Conservation (phyloP, 1,139 yeast genomes). For the Yamadazyma trypodendri region DNA sequence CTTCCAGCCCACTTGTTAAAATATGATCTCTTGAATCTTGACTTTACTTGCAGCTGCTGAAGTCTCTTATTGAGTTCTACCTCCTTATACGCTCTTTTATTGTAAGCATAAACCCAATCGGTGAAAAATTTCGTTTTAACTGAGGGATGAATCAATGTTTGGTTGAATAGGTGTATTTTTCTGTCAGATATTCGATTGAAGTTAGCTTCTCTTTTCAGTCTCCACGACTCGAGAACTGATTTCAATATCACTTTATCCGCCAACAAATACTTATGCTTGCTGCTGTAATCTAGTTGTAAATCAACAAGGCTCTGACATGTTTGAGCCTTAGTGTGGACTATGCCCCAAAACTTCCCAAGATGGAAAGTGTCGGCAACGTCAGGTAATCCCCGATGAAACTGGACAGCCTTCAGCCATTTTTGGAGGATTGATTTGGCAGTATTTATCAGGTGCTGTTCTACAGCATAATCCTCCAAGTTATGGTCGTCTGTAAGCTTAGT, state of each 20-base stretch:
- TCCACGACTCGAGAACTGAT: slow-evolving; percentile 19
- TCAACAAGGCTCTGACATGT: background rate
- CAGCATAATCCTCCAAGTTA: background rate
- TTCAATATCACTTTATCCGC: background rate
- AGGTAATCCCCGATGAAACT: slow-evolving; percentile 3
- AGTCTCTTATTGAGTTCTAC: slow-evolving; percentile 16
- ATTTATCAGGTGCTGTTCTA: background rate
- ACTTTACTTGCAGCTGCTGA: slow-evolving; percentile 13
- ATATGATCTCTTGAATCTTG: slow-evolving; percentile 8
- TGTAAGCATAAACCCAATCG: slow-evolving; percentile 24
- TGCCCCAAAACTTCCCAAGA: slow-evolving; percentile 8
- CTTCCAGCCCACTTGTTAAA: slow-evolving; percentile 15
- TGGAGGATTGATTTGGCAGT: background rate
- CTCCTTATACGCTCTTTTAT: slow-evolving; percentile 13
- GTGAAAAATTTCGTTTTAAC: slow-evolving; percentile 14
- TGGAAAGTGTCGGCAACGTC: slow-evolving; percentile 8
- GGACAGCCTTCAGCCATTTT: slow-evolving; percentile 2
- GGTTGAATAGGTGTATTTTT: slow-evolving; percentile 18
- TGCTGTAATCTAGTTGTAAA: background rate
- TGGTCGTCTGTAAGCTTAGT: background rate
- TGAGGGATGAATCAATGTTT: slow-evolving; percentile 12
- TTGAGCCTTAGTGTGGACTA: slow-evolving; percentile 4
- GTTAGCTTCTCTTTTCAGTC: slow-evolving; percentile 12
- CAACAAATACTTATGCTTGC: background rate
- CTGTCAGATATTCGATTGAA: slow-evolving; percentile 17